Evolutionary conservation across 2,329 filamentous ascomycete genomes (phyloP).

Genomic region (Sclerotinia glacialis): DNA sequence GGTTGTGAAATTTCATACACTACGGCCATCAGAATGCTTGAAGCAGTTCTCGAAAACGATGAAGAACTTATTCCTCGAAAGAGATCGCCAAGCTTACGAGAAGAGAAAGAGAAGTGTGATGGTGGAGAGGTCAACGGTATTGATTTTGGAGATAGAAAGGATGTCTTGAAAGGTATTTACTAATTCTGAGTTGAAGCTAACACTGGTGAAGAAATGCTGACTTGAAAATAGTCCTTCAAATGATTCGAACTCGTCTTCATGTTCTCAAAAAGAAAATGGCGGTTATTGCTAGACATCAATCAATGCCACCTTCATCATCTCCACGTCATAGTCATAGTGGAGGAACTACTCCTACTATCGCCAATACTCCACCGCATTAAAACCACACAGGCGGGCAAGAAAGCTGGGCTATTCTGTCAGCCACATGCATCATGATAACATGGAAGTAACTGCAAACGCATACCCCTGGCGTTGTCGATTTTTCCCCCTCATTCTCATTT

Average conservation of each 20-base stretch:
- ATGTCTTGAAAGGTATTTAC: constrained; percentile 67
- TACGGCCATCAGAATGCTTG: constrained; percentile 90
- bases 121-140: constrained; percentile 51
- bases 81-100: constrained; percentile 42
- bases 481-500: not conserved
- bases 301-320: constrained; percentile 32
- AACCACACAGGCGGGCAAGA: not conserved
- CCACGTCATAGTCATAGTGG: constrained; percentile 37
- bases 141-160: constrained; percentile 69
- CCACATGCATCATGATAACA: constrained; percentile 16
- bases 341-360: constrained; percentile 38
- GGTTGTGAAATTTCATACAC: constrained; percentile 92
- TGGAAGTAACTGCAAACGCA: constrained; percentile 3
- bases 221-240: constrained; percentile 54
- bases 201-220: constrained; percentile 26
- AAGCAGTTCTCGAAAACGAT: constrained; percentile 87
- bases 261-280: constrained; percentile 60
- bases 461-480: constrained; percentile 16
- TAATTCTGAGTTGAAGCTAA: not conserved
- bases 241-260: constrained; percentile 57
- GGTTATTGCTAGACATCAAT: constrained; percentile 53
- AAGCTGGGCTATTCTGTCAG: constrained; percentile 14
- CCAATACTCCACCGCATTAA: constrained; percentile 38
- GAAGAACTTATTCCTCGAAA: constrained; percentile 52
- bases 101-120: constrained; percentile 45